Percentiles rank a stretch among this genome's conserved stretches.
Conservation (phyloP, 441 rosid genomes). For the Adansonia rubrostipa region DNA sequence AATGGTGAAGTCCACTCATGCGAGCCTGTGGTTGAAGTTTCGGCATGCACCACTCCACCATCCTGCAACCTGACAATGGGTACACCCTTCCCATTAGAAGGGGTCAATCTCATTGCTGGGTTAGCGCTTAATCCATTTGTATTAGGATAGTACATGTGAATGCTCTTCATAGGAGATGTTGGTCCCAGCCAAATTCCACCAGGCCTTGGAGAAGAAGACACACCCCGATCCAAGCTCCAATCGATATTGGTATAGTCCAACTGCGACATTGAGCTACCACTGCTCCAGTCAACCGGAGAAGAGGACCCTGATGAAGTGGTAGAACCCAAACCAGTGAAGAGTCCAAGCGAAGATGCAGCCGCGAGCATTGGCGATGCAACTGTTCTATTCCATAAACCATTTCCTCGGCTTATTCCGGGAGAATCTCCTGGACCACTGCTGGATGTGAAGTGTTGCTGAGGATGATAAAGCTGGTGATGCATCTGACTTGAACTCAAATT, state of each 20-base stretch:
- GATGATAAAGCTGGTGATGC: constrained; percentile 61
- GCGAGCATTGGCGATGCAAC: constrained; percentile 60
- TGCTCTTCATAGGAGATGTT: constrained; percentile 46
- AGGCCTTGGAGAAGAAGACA: constrained; percentile 44
- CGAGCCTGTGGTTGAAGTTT: constrained; percentile 47
- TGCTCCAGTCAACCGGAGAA: constrained; percentile 81
- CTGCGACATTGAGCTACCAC: constrained; percentile 58
- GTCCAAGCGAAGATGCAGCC: constrained; percentile 83
- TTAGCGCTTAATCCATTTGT: constrained; percentile 41
- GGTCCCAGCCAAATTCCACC: constrained; percentile 53
- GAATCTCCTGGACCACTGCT: constrained; percentile 53
- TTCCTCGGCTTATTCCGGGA: constrained; percentile 51
- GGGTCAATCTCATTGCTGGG: constrained; percentile 49
- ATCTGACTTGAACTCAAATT: constrained; percentile 53
- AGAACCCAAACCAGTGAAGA: constrained; percentile 71
- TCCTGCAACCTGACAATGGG: constrained; percentile 49
- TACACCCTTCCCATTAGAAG: constrained; percentile 45
- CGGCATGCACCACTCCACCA: constrained; percentile 34
- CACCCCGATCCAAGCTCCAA: constrained; percentile 78
- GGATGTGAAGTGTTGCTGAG: constrained; percentile 55
- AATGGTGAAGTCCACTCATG: constrained; percentile 90
- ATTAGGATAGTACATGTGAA: constrained; percentile 42
- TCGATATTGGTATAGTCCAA: constrained; percentile 74
- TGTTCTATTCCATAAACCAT: constrained; percentile 58
- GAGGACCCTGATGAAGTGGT: constrained; percentile 63